Evolutionary conservation across 164 flowering plant species (phyloP).

Genomic region (Macadamia tetraphylla): DNA sequence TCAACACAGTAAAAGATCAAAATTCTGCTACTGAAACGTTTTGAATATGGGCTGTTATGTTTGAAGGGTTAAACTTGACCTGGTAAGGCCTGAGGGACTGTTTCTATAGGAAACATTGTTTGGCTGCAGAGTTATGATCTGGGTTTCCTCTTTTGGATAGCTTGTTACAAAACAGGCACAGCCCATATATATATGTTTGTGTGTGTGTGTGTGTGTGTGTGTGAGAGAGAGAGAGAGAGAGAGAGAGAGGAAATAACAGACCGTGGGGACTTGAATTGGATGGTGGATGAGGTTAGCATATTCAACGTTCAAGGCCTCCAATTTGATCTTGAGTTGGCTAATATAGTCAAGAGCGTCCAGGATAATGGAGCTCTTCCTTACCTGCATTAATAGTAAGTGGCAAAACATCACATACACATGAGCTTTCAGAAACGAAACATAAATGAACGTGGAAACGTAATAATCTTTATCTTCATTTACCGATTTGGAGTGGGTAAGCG

Average conservation of each 20-base stretch:
- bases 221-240: constrained; percentile 17
- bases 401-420: background rate
- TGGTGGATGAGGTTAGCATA: constrained; percentile 24
- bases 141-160: too few relatives aligned
- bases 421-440: background rate
- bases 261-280: constrained; percentile 21
- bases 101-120: too few relatives aligned
- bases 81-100: too few relatives aligned
- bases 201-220: background rate
- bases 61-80: too few relatives aligned
- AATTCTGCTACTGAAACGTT: too few relatives aligned
- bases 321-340: constrained; percentile 28
- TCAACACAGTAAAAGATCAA: too few relatives aligned
- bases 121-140: too few relatives aligned
- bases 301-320: constrained; percentile 36
- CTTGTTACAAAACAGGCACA: too few relatives aligned
- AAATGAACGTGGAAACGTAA: background rate
- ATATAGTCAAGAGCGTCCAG: constrained; percentile 39
- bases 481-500: constrained; percentile 35
- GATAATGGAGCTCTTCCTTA: constrained; percentile 28
- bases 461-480: constrained; percentile 12
- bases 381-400: constrained; percentile 22
- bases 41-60: too few relatives aligned
- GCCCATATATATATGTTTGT: too few relatives aligned
- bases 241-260: background rate